Conservation (phyloP, 2,329 filamentous ascomycete species). For the Monascus ruber region DNA sequence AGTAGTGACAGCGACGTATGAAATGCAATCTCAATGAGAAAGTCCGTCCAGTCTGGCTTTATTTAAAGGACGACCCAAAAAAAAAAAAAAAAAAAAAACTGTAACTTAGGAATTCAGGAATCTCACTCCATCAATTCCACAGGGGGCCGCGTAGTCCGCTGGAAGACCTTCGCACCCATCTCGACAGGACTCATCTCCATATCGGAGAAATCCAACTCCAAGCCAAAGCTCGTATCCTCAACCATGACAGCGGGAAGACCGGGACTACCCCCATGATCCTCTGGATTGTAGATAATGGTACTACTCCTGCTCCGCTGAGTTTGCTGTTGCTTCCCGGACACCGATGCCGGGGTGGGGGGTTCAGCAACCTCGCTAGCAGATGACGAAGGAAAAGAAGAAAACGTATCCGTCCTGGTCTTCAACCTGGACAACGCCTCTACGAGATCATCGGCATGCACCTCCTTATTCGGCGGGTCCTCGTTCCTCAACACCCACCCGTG, state of each 20-base stretch:
- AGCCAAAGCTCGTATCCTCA: constrained; percentile 44
- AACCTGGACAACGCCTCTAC: constrained; percentile 45
- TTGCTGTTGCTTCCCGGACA: constrained; percentile 11
- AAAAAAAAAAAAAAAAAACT: constrained; percentile 4
- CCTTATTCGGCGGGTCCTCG: constrained; percentile 55
- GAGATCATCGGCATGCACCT: constrained; percentile 52
- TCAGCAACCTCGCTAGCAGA: constrained; percentile 9
- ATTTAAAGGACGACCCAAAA: background rate
- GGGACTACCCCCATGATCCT: constrained; percentile 49
- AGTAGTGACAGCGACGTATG: no score
- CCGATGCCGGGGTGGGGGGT: constrained; percentile 24
- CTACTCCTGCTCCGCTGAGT: constrained; percentile 39
- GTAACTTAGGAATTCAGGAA: background rate
- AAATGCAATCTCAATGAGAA: no score
- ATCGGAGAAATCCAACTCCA: constrained; percentile 37
- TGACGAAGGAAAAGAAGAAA: background rate
- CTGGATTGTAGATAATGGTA: constrained; percentile 52
- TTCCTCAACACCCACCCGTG: constrained; percentile 54
- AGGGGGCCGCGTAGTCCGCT: constrained; percentile 44
- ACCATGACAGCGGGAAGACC: constrained; percentile 52
- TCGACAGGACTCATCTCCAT: constrained; percentile 33
- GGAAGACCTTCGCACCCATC: constrained; percentile 26
- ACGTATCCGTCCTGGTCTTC: constrained; percentile 15
- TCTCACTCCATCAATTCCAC: constrained; percentile 43
- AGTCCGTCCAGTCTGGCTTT: no score